Evolutionary conservation across 1,284 basidiomycete species (phyloP), one percentile per base, ranked within the genome.

Genomic region (Chalciporus sp.): DNA sequence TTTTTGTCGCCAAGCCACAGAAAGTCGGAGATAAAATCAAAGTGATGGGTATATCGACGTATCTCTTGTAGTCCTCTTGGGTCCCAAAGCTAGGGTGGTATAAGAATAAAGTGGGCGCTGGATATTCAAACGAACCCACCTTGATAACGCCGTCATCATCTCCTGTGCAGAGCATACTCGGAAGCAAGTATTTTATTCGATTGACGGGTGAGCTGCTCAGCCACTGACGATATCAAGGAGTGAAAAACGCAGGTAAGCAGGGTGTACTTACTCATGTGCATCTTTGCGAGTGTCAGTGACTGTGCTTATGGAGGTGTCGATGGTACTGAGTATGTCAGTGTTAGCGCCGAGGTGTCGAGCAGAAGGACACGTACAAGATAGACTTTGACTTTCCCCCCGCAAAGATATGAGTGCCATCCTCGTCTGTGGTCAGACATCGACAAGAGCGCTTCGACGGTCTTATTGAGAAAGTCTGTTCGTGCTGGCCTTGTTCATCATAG

Each of bases 101-200:
- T 26, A 47, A 43, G 51, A 43, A 42, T 41, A 42, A 47, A 26
- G 17, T 28, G 11, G 44, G 33, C 42, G 28, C 26, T 14, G 17
- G 27, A 40, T 7, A 26, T 23, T 49, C 20, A 26, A 47, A 41
- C 17, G 35, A 41, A 67, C 78, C 43, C 52, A 92, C 92, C 78
- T 95, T 95, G 66, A 98, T 86, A 4, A 95, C 86, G 37, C 95
- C 95, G 54, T 96, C 93, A 68, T 98, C 95, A 65, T 97, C 95
- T 17, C 95, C 95, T 3, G 91, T 94, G 14, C 85, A 85, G 14
- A 96, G 70, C 55, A 94, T 73, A 66, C 86, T 81, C 3, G 86
- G 81, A 60, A 83, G 81, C 49, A 92, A 73, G 58, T 79, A 76
- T 64, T 85, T 86, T 37, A 95, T 79, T 53, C 94, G 88, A 68